Percentiles rank a stretch among this genome's conserved stretches.
Evolutionary conservation across 495 filamentous ascomycete genomes (phyloP).

Genomic region (Terfezia boudieri): DNA sequence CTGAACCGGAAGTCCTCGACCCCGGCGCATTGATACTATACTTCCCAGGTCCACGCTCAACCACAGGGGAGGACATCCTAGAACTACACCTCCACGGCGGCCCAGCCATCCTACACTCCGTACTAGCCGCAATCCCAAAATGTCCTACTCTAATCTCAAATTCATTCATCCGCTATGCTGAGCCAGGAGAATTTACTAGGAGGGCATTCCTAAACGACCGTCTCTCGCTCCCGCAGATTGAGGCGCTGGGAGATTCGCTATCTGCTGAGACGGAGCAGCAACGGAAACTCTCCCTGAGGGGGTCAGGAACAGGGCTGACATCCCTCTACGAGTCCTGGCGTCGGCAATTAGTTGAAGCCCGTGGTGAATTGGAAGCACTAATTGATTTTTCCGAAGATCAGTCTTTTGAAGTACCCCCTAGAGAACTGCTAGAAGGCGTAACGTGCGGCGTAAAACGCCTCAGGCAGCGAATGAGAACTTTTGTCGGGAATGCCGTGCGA

Average conservation of each 20-base stretch:
- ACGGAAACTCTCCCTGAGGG: conserved; percentile 42
- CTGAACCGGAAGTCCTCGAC: conserved; percentile 39
- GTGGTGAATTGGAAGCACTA: conserved; percentile 79
- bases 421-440: conserved; percentile 45
- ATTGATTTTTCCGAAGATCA: conserved; percentile 97
- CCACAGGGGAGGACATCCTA: conserved; percentile 78
- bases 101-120: conserved; percentile 61
- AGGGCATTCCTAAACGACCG: conserved; percentile 77
- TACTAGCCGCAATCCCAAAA: conserved; percentile 50
- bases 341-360: conserved; percentile 47
- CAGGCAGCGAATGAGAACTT: conserved; percentile 35
- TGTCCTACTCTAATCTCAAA: conserved; percentile 3
- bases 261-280: conserved; percentile 86
- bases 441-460: conserved; percentile 37
- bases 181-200: conserved; percentile 86
- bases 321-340: conserved; percentile 73
- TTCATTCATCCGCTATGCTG: conserved; percentile 55
- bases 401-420: conserved; percentile 76
- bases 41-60: conserved; percentile 63
- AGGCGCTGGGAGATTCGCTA: conserved; percentile 68
- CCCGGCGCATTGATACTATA: conserved; percentile 64
- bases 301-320: conserved; percentile 49
- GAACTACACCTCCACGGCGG: conserved; percentile 94
- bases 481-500: conserved; percentile 53
- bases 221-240: conserved; percentile 77